A percentile compares a stretch with the other conserved stretches of the same genome.
phyloP scores from a whole-genome alignment of 169 alveolate species.

The Plasmodium fragile region DNA sequence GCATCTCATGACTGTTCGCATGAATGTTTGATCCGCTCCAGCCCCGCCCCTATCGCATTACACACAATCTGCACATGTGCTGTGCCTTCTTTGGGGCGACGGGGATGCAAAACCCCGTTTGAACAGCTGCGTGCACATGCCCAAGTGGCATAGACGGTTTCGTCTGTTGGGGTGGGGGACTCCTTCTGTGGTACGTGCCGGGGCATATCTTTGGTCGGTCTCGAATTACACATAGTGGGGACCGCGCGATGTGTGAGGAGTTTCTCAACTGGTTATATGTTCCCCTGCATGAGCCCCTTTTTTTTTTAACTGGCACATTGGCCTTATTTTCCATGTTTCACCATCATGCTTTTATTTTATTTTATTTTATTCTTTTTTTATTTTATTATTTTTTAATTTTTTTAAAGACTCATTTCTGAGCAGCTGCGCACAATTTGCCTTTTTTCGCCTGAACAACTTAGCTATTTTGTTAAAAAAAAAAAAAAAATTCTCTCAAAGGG shows the following conservation, averaged over 20 bases:
- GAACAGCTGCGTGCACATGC: neutral
- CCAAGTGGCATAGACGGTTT: neutral
- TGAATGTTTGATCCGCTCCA: neutral
- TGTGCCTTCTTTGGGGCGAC: neutral
- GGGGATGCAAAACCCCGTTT: neutral
- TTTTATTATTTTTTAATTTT: neutral
- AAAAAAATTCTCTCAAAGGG: neutral
- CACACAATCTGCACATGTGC: neutral
- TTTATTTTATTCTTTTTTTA: neutral
- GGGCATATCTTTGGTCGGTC: neutral
- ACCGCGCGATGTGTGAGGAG: neutral
- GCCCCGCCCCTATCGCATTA: neutral
- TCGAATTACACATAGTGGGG: neutral
- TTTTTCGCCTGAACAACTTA: constrained; percentile 2
- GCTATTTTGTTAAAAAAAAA: neutral
- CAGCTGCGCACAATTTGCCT: neutral
- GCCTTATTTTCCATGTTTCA: neutral
- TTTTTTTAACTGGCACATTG: neutral
- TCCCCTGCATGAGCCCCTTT: neutral
- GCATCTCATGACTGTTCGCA: neutral
- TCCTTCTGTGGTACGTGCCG: neutral
- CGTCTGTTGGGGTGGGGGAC: neutral
- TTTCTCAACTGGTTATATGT: neutral
- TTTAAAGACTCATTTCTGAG: neutral
- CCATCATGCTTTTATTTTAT: neutral